Evolutionary conservation across 176 grass and related monocot genomes (phyloP), one percentile per base, ranked within the genome.

Genomic region (Eragrostis nindensis): DNA sequence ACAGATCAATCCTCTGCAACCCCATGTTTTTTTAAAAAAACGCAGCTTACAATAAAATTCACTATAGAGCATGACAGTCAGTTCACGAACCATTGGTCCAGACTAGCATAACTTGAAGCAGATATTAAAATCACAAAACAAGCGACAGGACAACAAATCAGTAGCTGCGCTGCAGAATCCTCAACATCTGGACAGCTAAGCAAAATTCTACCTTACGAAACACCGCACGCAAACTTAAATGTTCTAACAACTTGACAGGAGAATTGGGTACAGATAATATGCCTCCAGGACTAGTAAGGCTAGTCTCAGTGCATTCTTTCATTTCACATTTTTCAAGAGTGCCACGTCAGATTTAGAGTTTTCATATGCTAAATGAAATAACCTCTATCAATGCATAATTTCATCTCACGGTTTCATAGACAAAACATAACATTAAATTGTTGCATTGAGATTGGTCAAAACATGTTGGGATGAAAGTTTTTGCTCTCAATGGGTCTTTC

Each of bases 201-300:
- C 72, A 49, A 73, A 77, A 24, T 71, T 49, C 14, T 18, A 49
- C 42, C 46, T 47, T 66, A 74, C 15, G 39, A 80, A 66, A 38
- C 84, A 74, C 73, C 47, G 32, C 16, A 46, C 29, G 52, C 55
- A 85, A 85, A 66, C 66, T 7, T 83, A 18, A 81, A 86, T 72
- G 41, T 48, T 41, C n/a, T 55, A 85, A 77, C 40, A 66, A 72
- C 43, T 42, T 70, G 66, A 77, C 43, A 66, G 72, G 87, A 77
- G 41, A 61, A 60, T 66, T 56, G 11, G 73, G 78, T 61, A 73
- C 71, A 47, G 13, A 59, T 41, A 74, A 83, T 49, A 65, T 81
- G 87, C 75, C n/a, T 71, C 22, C 66, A 80, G 32, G 77, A 80
- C 64, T 41, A 65, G 82, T 56, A 32, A n/a, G n/a, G n/a, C n/a